Base-by-base conservation (phyloP, 2,329 filamentous ascomycete genomes). In the Celoporthe dispersa region DNA sequence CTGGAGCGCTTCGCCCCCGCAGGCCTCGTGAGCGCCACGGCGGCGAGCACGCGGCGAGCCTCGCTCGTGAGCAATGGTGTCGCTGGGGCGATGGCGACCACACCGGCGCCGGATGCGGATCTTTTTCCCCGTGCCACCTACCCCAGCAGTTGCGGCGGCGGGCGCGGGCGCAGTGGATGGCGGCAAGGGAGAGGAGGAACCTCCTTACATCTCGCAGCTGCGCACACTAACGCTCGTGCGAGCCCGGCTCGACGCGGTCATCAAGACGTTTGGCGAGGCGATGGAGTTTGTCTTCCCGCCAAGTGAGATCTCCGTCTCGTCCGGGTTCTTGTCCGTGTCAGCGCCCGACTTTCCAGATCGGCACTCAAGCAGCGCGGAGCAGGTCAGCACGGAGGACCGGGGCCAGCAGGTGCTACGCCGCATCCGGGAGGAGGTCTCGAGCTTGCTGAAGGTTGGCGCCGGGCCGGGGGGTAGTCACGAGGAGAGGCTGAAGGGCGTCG, bases 271-370 rank as follows among this genome's bases (percentile, higher is more conserved):
- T 79, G 95, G 94, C 55, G 92, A 97, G 75, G 95, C 96, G 41
- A 97, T 98, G 93, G 92, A 97, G 75, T 98, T 97, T 86, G 92
- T 93, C 0, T 89, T 98, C 64, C 93, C 95, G 0, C 94, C 95
- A 0, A 97, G 93, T 0, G 94, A 97, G 77, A 82, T 94, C 16
- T 95, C 92, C 0, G 88, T 97, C 69, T 88, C 91, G 61, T 95
- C 93, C 0, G 94, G 92, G 0, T 94, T 98, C 76, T 89, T 98
- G 62, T 97, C 93, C 7, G 94, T 98, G 16, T 97, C 94, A 0
- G 93, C 92, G 0, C 94, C 95, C 0, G 92, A 95, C 68, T 71
- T 71, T 37, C 70, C 70, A 8, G 70, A 71, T 57, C 66, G 69
- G 61, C 68, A 67, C 16, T 61, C 68, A 28, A 86, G 79, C 81